phyloP scores from a whole-genome alignment of 768 basidiomycete genomes.

The Hydnomerulius pinastri region DNA sequence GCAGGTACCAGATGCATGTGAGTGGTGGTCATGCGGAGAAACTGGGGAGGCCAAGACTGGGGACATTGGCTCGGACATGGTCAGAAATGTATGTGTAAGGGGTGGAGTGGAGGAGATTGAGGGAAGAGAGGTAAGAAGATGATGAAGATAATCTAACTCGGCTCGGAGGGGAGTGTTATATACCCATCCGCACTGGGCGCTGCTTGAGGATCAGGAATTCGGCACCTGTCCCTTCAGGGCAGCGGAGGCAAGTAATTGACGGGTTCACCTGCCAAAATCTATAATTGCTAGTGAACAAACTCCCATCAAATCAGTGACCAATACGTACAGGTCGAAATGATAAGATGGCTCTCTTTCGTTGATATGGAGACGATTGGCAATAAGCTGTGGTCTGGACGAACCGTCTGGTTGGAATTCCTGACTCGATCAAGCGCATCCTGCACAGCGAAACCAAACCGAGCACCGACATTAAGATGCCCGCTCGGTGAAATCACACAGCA shows the following conservation, averaged over 20 bases:
- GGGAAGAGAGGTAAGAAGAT: not conserved
- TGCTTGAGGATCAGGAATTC: no score
- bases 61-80: constrained; percentile 22
- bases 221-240: not conserved
- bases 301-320: not conserved
- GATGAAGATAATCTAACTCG: not conserved
- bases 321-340: constrained; percentile 14
- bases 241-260: not conserved
- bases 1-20: constrained; percentile 31
- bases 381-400: not conserved
- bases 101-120: not conserved
- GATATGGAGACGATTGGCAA: constrained; percentile 15
- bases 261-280: not conserved
- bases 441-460: not conserved
- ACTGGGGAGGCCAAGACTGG: constrained; percentile 5
- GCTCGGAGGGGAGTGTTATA: constrained; percentile 4
- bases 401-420: not conserved
- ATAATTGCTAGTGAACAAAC: not conserved
- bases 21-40: constrained; percentile 12
- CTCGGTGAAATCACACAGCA: no score
- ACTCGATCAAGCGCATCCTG: not conserved
- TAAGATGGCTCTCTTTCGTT: constrained; percentile 11
- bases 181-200: constrained; percentile 8
- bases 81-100: not conserved
- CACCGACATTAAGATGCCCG: no score